Evolutionary conservation across 192 early-diverging fungal species (phyloP).

Genomic region (Thoreauomyces humboldtii): DNA sequence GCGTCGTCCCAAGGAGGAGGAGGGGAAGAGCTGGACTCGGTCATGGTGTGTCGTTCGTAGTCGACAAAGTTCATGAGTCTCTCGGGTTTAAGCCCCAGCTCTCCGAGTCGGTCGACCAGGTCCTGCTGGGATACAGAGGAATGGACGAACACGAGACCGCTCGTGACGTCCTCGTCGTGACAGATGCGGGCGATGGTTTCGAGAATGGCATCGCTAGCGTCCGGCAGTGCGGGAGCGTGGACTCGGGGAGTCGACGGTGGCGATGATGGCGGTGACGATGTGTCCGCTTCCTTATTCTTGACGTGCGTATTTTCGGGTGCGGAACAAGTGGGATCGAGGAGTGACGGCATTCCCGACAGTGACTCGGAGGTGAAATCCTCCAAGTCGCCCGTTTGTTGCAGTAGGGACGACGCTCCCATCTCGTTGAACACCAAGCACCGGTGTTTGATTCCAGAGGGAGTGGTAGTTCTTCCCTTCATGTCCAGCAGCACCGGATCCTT

Average conservation of each 20-base stretch:
- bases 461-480: constrained; percentile 35
- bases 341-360: neutral
- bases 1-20: too few species aligned
- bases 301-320: too few species aligned
- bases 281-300: neutral
- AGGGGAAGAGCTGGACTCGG: neutral
- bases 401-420: neutral
- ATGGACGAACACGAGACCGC: constrained; percentile 40
- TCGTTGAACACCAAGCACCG: constrained; percentile 17
- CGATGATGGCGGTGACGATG: constrained; percentile 37
- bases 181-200: constrained; percentile 28
- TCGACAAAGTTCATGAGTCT: constrained; percentile 28
- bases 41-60: constrained; percentile 11
- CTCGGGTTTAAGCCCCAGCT: constrained; percentile 34
- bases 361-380: neutral
- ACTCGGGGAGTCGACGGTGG: neutral
- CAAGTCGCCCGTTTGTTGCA: neutral
- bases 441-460: constrained; percentile 29
- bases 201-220: constrained; percentile 11
- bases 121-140: constrained; percentile 29
- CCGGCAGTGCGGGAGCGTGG: neutral
- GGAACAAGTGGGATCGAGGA: too few species aligned
- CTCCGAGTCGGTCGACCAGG: constrained; percentile 27
- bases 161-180: constrained; percentile 25
- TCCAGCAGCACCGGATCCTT: constrained; percentile 61